Percentiles rank a stretch among this genome's conserved stretches.
These are phyloP conservation scores for Coniophora puteana DNA, from an alignment of 1,284 basidiomycete genomes.

Conservation along the genomic window DNA sequence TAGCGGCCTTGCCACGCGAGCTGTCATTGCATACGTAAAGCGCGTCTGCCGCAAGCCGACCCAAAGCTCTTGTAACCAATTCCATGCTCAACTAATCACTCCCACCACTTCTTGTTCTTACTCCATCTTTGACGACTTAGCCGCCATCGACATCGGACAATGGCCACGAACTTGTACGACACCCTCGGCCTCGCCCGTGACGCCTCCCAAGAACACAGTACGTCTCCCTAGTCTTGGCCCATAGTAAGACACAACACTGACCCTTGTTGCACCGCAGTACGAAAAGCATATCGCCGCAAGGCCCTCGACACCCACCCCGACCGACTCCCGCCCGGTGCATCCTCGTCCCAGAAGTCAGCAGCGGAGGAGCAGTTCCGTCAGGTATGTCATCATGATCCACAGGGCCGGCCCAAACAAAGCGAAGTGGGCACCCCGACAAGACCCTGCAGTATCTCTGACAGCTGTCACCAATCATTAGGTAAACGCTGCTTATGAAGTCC, in stretches of 20 bases:
- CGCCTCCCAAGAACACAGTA: slow-evolving; percentile 42
- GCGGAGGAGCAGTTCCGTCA: slow-evolving; percentile 45
- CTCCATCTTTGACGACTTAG: slow-evolving; percentile 3
- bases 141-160: too few relatives aligned
- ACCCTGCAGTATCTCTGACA: too few relatives aligned
- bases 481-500: slow-evolving; percentile 50
- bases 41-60: neutral
- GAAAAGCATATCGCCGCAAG: slow-evolving; percentile 43
- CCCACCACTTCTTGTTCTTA: too few relatives aligned
- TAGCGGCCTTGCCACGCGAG: slow-evolving; percentile 18
- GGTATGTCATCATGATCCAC: too few relatives aligned
- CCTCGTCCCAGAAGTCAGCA: slow-evolving; percentile 33
- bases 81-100: too few relatives aligned
- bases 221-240: slow-evolving; percentile 14
- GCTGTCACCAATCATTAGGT: slow-evolving; percentile 24
- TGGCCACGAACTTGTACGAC: slow-evolving; percentile 61
- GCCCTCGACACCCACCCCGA: slow-evolving; percentile 51
- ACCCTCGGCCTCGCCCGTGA: slow-evolving; percentile 32
- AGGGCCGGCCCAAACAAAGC: neutral
- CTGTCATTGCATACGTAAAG: too few relatives aligned
- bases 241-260: slow-evolving; percentile 1
- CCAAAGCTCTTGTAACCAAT: neutral
- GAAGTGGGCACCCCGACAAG: neutral
- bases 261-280: slow-evolving; percentile 30
- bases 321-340: slow-evolving; percentile 34